Base-by-base conservation (phyloP, 208 protist species). In the Crithidia expoeki region DNA sequence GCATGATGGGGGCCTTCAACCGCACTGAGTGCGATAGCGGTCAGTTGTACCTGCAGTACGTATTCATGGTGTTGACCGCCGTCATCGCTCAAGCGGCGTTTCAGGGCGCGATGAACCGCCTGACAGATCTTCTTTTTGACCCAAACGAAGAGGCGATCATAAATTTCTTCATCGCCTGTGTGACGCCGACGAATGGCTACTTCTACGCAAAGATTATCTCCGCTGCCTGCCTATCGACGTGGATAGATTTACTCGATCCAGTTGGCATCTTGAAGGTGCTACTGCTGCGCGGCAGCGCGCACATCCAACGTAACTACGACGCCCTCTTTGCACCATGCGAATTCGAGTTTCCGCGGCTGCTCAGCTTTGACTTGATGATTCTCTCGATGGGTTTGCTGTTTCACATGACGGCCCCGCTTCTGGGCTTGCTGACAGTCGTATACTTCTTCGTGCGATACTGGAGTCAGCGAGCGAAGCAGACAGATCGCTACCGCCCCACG, bases 41-140 rank as follows among this genome's bases (percentile, higher is more conserved):
- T 10, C 81, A 83, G 44, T 69, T 96, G 21, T 81, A 87, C 61
- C 61, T 96, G 65, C 86, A 94, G 75, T 94, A 92, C 77, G 28
- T 90, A 50, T 96, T 94, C 73, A 96, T 94, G 91, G 81, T 96
- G 25, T 76, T 96, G 44, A 92, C 91, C 12, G 88, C 80, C 53
- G 88, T 96, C 30, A 79, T 96, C 34, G 90, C 92, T 52, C 91
- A 96, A 67, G 88, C 88, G 12, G 84, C 88, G 36, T 81, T 96
- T 47, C 91, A 96, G 49, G 88, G 88, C 27, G 76, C 84, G 44
- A 30, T 92, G 34, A 72, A 60, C 14, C 79, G 92, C 62, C 50
- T 93, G 7, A 71, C 72, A 2, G 74, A 84, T 63, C 27, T 92
- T 6, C 59, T 93, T 40, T 42, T 61, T 0, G 56, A 80, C 0